phyloP scores from a whole-genome alignment of 2,329 filamentous ascomycete species.

The Cladosporium sphaerospermum region DNA sequence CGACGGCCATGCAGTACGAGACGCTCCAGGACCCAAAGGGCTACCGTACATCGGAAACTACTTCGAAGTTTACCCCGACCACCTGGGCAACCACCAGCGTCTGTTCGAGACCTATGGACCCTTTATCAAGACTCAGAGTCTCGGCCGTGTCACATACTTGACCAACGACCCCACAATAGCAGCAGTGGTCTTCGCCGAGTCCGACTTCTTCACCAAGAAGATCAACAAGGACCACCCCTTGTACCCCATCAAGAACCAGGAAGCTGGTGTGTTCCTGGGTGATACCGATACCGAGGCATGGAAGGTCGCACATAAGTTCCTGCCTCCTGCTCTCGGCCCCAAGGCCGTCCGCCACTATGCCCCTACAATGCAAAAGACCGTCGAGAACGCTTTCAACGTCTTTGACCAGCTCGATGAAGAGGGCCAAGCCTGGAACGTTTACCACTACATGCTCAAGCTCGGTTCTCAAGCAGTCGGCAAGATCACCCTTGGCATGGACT shows the following conservation, averaged over 20 bases:
- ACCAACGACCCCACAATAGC: slow-evolving; percentile 35
- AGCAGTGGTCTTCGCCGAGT: slow-evolving; percentile 30
- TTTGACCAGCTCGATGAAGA: slow-evolving; percentile 45
- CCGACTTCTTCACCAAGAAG: slow-evolving; percentile 38
- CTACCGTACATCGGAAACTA: slow-evolving; percentile 34
- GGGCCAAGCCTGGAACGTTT: slow-evolving; percentile 42
- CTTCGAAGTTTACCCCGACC: slow-evolving; percentile 34
- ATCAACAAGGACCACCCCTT: slow-evolving; percentile 30
- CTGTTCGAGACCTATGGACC: slow-evolving; percentile 35
- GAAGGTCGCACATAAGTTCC: slow-evolving; percentile 53
- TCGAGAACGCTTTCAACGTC: slow-evolving; percentile 46
- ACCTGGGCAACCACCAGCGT: slow-evolving; percentile 37
- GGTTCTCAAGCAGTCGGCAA: slow-evolving; percentile 41
- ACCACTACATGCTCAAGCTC: slow-evolving; percentile 46
- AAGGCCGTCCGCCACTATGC: slow-evolving; percentile 53
- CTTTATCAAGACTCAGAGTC: slow-evolving; percentile 33
- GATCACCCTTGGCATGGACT: slow-evolving; percentile 39
- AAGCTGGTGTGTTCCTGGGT: slow-evolving; percentile 29
- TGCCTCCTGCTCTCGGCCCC: slow-evolving; percentile 53
- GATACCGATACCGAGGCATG: slow-evolving; percentile 51
- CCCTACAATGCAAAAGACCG: slow-evolving; percentile 51
- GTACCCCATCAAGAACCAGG: slow-evolving; percentile 28
- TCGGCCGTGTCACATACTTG: slow-evolving; percentile 32
- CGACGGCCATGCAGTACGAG: slow-evolving; percentile 45
- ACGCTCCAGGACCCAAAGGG: slow-evolving; percentile 33